phyloP scores from a whole-genome alignment of 1,139 yeast species.

The Suzukiozyma palmioleophila region DNA sequence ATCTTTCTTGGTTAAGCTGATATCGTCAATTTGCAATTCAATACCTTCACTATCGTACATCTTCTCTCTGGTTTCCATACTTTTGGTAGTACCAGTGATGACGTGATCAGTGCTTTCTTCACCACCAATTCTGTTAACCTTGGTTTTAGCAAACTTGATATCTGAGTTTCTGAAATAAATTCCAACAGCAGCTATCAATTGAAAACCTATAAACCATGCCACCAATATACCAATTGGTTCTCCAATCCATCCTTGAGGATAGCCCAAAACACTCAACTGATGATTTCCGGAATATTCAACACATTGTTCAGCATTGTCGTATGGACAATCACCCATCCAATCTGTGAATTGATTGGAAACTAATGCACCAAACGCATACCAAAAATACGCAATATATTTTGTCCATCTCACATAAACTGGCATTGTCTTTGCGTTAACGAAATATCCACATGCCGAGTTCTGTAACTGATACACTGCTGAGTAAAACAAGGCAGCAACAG shows the following conservation, averaged over 20 bases:
- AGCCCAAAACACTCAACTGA: slow-evolving; percentile 53
- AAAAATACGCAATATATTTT: slow-evolving; percentile 63
- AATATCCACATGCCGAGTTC: slow-evolving; percentile 73
- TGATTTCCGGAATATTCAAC: slow-evolving; percentile 47
- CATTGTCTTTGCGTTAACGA: slow-evolving; percentile 61
- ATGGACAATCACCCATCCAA: slow-evolving; percentile 51
- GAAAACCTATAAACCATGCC: slow-evolving; percentile 54
- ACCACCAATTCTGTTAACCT: slow-evolving; percentile 24
- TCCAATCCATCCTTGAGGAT: slow-evolving; percentile 54
- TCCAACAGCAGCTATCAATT: slow-evolving; percentile 39
- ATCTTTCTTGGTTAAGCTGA: slow-evolving; percentile 9
- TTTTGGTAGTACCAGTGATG: slow-evolving; percentile 1
- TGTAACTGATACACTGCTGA: slow-evolving; percentile 63
- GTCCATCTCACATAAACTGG: slow-evolving; percentile 83
- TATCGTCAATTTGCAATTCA: slow-evolving; percentile 11
- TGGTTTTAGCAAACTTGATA: slow-evolving; percentile 42
- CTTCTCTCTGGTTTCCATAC: slow-evolving; percentile 1
- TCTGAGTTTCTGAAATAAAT: slow-evolving; percentile 45
- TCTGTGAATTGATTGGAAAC: slow-evolving; percentile 58
- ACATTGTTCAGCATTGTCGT: slow-evolving; percentile 22
- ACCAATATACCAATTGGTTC: slow-evolving; percentile 58
- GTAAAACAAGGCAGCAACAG: slow-evolving; percentile 58
- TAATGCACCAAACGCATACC: slow-evolving; percentile 69
- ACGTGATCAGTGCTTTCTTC: slow-evolving; percentile 15
- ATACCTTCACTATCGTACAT: background rate